Base-by-base conservation (phyloP, 805 yeast genomes). In the Zygotorulaspora florentina region DNA sequence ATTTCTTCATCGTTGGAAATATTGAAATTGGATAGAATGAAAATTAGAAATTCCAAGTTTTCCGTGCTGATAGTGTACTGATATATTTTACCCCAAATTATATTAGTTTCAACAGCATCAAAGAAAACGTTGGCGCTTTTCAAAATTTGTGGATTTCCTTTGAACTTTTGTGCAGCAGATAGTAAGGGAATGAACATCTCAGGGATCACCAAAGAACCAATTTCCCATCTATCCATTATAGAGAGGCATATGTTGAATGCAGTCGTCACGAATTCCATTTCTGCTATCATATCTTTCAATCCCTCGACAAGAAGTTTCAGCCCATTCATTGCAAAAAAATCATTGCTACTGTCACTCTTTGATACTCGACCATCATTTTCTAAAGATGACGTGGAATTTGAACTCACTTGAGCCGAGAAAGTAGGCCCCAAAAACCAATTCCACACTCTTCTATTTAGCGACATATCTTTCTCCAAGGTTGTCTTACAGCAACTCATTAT, bases 141-240 rank as follows among this genome's bases (percentile, higher is more conserved):
- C 33, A 85, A 48, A 0, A 84, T 67, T 9, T 77, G 45, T 45
- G 51, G 59, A 35, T 52, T 58, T 36, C 52, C 47, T 13, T 20
- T 58, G 45, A 56, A 65, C 12, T 58, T 46, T 36, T 70, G 70
- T 2, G 83, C 74, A 3, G 79, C 70, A 43, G 65, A 53, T 40
- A 93, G 64, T 2, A 87, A 70, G 0, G 95, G 91, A 0, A 79
- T 66, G 37, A 93, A 77, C 7, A 90, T 63, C 20, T 70, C 65
- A 0, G 96, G 95, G 0, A 89, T 80, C 1, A 91, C 69, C 11
- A 76, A 62, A 9, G 82, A 79, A 10, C 96, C 95, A 35, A 93
- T 81, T 64, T 93, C 99, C 98, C 98, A 93, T 50, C 88, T 79
- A 59, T 93, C 98, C 81, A 90, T 78, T 3, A 90, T 72, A 0